Evolutionary conservation across 805 yeast species (phyloP).

Genomic region (Lachancea cidri): DNA sequence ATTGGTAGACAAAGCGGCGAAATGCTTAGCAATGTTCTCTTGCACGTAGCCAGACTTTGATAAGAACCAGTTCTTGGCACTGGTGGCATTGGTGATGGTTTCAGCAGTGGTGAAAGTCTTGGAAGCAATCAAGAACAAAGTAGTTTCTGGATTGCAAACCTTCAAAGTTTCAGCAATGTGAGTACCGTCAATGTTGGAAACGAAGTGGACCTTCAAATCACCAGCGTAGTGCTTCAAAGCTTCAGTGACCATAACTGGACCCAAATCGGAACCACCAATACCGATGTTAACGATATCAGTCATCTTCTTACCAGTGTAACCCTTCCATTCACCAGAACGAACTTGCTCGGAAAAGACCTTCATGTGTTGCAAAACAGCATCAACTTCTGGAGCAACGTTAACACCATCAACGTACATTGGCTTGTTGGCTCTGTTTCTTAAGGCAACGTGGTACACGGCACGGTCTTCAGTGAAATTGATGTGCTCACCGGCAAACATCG

Average conservation of each 20-base stretch:
- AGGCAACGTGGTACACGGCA: conserved; percentile 95
- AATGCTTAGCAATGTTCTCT: conserved; percentile 88
- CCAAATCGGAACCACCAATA: conserved; percentile 98
- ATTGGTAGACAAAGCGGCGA: conserved; percentile 94
- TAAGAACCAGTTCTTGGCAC: conserved; percentile 94
- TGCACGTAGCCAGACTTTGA: conserved; percentile 51
- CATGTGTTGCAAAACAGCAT: conserved; percentile 90
- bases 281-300: conserved; percentile 96
- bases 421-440: conserved; percentile 85
- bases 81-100: conserved; percentile 91
- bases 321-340: conserved; percentile 93
- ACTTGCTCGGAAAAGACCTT: conserved; percentile 87
- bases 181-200: conserved; percentile 98
- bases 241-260: conserved; percentile 99
- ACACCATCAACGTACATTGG: conserved; percentile 85
- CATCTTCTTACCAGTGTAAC: conserved; percentile 92
- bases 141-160: conserved; percentile 78
- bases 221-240: conserved; percentile 87
- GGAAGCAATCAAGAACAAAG: conserved; percentile 87
- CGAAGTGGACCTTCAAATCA: conserved; percentile 80
- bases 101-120: conserved; percentile 99
- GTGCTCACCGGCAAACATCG: conserved; percentile 87
- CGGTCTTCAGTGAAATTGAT: conserved; percentile 94
- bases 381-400: conserved; percentile 89
- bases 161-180: conserved; percentile 89